Evolutionary conservation across 75 land plant genomes (phyloP), one percentile per base, ranked within the genome.

Genomic region (Selaginella tamariscina): DNA sequence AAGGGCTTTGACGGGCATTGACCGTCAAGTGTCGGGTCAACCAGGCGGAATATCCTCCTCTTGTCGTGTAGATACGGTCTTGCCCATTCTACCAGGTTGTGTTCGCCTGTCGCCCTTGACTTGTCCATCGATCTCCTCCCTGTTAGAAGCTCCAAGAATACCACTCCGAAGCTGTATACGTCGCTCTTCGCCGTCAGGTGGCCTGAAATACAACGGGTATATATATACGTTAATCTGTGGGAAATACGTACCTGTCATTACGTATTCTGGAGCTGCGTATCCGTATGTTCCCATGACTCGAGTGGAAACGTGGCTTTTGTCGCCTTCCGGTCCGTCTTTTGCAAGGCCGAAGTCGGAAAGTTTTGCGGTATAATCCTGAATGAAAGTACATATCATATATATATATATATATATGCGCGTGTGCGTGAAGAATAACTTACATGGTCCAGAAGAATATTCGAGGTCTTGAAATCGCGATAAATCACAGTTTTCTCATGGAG

Each of bases 391-490:
- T 5, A 39, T 39, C 15, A 15, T 39, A 5, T 39, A 5, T 39
- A 5, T 15, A 39, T 39, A 5, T 5, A 5, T 39, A 5, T 39
- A 39, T 39, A 5, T 39, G 5, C 49, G n/a, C n/a, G n/a, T n/a
- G n/a, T n/a, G n/a, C n/a, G n/a, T n/a, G n/a, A n/a, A n/a, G n/a
- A n/a, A n/a, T n/a, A 5, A 39, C 81, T 20, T 74, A 86, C 89
- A 20, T 81, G 79, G 68, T 49, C 2, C 30, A n/a, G 80, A n/a
- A 83, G 75, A 55, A 83, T 81, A 33, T 83, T 83, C 11, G 83
- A 81, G 54, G 86, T 77, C 64, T 83, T 83, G 44, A 81, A 74
- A 68, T 83, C 86, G 2, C 81, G 78, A 73, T 72, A 83, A 26
- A 83, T 83, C 29, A 83, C 80, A 71, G 56, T 75, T 30, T 72